Evolutionary conservation across 2,329 filamentous ascomycete species (phyloP).

Genomic region (Ilyonectria robusta): DNA sequence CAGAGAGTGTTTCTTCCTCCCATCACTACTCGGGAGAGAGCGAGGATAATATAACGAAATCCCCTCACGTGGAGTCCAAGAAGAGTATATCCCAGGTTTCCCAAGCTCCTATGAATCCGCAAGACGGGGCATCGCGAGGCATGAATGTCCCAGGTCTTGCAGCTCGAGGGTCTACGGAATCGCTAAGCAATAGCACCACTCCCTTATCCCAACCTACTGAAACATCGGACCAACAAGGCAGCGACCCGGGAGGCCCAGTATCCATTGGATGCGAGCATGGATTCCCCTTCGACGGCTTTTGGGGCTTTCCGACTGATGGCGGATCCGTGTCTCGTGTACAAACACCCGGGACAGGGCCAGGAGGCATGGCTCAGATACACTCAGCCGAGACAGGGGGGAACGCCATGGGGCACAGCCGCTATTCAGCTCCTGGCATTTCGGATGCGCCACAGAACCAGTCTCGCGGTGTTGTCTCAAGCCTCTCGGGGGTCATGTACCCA

Average conservation of each 20-base stretch:
- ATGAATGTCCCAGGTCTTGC: background rate
- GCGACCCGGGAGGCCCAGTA: background rate
- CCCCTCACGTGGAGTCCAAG: background rate
- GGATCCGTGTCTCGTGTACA: background rate
- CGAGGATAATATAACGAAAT: background rate
- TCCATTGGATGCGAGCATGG: background rate
- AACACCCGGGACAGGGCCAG: background rate
- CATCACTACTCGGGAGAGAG: background rate
- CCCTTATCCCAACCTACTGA: background rate
- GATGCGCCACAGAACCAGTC: constrained; percentile 1
- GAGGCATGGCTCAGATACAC: constrained; percentile 1
- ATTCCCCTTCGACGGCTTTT: background rate
- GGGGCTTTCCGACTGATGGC: background rate
- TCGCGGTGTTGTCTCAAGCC: background rate
- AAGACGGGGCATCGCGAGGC: background rate
- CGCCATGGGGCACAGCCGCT: background rate
- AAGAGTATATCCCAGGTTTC: constrained; percentile 14
- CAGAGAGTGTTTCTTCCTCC: background rate
- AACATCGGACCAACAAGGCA: background rate
- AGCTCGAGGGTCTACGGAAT: background rate
- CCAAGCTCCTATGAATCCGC: constrained; percentile 11
- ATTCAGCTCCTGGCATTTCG: background rate
- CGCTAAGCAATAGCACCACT: background rate
- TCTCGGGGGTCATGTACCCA: background rate
- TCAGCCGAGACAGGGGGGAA: background rate